Evolutionary conservation across 192 early-diverging fungal species (phyloP).

Genomic region (Kickxella alabastrina): DNA sequence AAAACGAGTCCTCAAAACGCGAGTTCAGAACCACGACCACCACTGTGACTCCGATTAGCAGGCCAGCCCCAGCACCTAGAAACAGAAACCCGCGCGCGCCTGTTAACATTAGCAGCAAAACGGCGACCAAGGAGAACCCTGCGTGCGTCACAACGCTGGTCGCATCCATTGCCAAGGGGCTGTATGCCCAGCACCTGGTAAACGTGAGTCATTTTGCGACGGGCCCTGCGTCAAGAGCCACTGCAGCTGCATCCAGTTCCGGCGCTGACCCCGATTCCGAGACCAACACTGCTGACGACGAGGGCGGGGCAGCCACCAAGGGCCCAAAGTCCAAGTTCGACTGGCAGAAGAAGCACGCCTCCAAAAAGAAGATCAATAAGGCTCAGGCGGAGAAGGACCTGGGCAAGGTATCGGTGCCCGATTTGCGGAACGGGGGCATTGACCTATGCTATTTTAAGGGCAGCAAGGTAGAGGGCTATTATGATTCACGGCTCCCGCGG

Average conservation of each 20-base stretch:
- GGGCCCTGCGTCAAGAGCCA: background rate
- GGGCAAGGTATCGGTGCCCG: constrained; percentile 24
- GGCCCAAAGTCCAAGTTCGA: background rate
- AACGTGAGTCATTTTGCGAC: constrained; percentile 26
- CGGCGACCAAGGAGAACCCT: constrained; percentile 35
- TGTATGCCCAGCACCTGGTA: constrained; percentile 45
- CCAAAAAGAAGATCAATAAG: constrained; percentile 10
- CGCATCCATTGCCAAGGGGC: constrained; percentile 39
- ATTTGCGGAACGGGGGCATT: constrained; percentile 11
- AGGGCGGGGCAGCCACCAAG: background rate
- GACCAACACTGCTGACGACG: background rate
- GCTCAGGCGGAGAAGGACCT: constrained; percentile 15
- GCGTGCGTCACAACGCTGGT: constrained; percentile 48
- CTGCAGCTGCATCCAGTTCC: background rate
- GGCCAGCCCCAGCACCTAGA: background rate
- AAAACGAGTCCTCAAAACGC: too few species aligned
- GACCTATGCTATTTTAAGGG: constrained; percentile 15
- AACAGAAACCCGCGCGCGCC: background rate
- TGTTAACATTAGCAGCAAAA: background rate
- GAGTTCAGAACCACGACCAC: too few species aligned
- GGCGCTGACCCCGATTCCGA: background rate
- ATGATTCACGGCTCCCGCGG: constrained; percentile 7
- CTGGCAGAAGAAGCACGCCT: constrained; percentile 32
- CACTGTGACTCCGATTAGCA: background rate
- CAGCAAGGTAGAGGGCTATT: background rate